Conservation (phyloP, 305 asterid species). For the Rubia tinctorum region DNA sequence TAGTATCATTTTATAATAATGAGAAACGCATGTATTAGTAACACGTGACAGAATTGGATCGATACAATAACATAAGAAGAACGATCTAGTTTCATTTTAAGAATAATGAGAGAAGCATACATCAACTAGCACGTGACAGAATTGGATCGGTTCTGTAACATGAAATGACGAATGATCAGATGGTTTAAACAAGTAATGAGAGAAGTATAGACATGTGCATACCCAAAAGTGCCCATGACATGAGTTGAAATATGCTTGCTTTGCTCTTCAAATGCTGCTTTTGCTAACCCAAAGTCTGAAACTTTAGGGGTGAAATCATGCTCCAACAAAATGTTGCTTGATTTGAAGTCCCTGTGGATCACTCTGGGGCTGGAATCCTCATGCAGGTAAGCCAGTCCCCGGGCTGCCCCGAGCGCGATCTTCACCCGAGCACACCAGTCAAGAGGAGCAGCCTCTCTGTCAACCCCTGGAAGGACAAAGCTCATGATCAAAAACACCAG, state of each 20-base stretch:
- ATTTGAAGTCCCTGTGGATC: slow-evolving; percentile 91
- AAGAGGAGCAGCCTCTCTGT: slow-evolving; percentile 63
- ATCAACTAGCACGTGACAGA: background rate
- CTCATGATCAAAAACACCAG: background rate
- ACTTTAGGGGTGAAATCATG: slow-evolving; percentile 84
- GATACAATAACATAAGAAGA: no score
- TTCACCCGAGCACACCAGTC: slow-evolving; percentile 82
- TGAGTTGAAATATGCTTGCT: slow-evolving; percentile 76
- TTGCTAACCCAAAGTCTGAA: slow-evolving; percentile 93
- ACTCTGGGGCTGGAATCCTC: slow-evolving; percentile 98
- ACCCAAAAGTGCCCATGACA: slow-evolving; percentile 99
- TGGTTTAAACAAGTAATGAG: background rate
- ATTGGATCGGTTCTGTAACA: no score
- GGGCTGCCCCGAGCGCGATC: slow-evolving; percentile 86
- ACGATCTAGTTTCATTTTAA: no score
- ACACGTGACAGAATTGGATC: background rate
- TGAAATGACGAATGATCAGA: background rate
- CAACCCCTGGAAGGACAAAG: slow-evolving; percentile 47
- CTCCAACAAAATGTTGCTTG: slow-evolving; percentile 85
- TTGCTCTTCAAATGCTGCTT: slow-evolving; percentile 78
- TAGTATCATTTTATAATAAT: no score
- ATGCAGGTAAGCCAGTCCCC: slow-evolving; percentile 87
- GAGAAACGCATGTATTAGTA: no score
- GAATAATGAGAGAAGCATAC: no score
- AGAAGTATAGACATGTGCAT: slow-evolving; percentile 1